Evolutionary conservation across 495 filamentous ascomycete species (phyloP).

Genomic region (Penicillium canescens): DNA sequence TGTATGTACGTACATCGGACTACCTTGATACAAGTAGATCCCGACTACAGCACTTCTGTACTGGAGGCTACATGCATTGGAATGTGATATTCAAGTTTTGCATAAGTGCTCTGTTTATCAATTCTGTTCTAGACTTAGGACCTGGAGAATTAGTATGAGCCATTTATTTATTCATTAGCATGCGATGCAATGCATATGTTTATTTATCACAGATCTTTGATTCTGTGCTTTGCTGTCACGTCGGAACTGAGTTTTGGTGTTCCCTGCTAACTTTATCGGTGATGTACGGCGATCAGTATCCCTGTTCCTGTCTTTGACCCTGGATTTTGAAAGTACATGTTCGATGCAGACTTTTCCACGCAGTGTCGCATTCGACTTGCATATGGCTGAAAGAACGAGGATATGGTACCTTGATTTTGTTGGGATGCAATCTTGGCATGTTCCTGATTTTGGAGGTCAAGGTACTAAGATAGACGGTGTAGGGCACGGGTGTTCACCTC

Average conservation of each 20-base stretch:
- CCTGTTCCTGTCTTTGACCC: background rate
- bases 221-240: no score
- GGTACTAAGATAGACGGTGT: no score
- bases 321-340: background rate
- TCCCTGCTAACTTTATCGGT: background rate
- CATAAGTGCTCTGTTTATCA: conserved; percentile 1
- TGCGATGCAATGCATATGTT: conserved; percentile 2
- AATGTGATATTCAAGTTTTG: conserved; percentile 24
- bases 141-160: background rate
- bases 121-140: conserved; percentile 10
- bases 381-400: no score
- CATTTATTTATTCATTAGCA: background rate
- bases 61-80: conserved; percentile 24
- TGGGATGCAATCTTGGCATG: no score
- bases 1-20: no score
- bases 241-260: background rate
- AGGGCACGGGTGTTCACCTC: no score
- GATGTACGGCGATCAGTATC: conserved; percentile 2
- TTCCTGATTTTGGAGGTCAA: no score
- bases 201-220: background rate
- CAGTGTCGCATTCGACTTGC: no score
- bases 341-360: background rate
- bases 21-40: no score
- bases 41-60: conserved; percentile 2
- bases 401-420: no score